These are phyloP conservation scores for Omphalotus guepiniiformis DNA, from an alignment of 768 basidiomycete species.

Conservation along the genomic window DNA sequence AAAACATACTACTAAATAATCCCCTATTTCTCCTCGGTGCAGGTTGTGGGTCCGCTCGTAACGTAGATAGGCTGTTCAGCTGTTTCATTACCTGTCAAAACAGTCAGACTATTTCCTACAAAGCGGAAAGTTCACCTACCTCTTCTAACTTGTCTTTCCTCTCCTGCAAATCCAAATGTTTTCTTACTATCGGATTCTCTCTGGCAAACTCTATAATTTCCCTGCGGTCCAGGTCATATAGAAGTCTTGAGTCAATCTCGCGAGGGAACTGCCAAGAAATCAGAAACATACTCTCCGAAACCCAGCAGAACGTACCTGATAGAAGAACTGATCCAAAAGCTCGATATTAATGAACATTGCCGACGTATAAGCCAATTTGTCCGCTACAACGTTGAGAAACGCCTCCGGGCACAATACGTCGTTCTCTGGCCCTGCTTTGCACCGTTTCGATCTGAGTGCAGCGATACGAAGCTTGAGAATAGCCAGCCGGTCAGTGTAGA, in stretches of 20 bases:
- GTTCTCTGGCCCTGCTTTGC: slow-evolving; percentile 81
- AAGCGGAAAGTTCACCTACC: slow-evolving; percentile 35
- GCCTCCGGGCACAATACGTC: slow-evolving; percentile 94
- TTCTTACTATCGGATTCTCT: slow-evolving; percentile 87
- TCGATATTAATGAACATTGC: slow-evolving; percentile 99
- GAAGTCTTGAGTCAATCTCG: slow-evolving; percentile 90
- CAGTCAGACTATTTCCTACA: background rate
- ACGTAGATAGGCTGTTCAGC: slow-evolving; percentile 84
- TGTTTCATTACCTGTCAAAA: slow-evolving; percentile 83
- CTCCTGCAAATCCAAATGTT: slow-evolving; percentile 91
- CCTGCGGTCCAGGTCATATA: slow-evolving; percentile 88
- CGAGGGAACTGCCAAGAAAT: slow-evolving; percentile 90
- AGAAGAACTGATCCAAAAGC: slow-evolving; percentile 96
- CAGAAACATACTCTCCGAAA: no score
- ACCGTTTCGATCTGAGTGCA: slow-evolving; percentile 86
- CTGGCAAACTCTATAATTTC: slow-evolving; percentile 91
- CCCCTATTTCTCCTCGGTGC: slow-evolving; percentile 71
- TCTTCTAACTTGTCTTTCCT: slow-evolving; percentile 97
- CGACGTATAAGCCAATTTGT: slow-evolving; percentile 93
- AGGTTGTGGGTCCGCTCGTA: slow-evolving; percentile 79
- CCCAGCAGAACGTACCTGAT: slow-evolving; percentile 59
- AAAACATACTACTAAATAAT: slow-evolving; percentile 76
- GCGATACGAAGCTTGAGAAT: slow-evolving; percentile 84
- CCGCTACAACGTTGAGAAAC: slow-evolving; percentile 94
- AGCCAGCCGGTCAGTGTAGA: slow-evolving; percentile 76